phyloP scores from a whole-genome alignment of 163 green algal species.

The Scenedesmus sp. region DNA sequence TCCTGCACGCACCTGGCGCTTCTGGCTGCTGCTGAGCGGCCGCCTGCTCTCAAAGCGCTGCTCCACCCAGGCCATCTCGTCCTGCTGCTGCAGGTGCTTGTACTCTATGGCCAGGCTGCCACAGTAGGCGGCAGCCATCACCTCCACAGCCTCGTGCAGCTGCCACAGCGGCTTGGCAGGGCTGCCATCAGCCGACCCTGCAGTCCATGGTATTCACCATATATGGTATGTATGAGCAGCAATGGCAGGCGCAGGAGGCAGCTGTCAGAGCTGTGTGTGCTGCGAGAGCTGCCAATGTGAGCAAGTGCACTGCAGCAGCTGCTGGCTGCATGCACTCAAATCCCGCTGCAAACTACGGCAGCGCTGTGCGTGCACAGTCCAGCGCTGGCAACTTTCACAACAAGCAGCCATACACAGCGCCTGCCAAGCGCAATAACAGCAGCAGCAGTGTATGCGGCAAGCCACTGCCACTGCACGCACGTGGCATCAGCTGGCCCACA shows the following conservation, averaged over 20 bases:
- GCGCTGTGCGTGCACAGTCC: not conserved
- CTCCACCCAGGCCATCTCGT: conserved; percentile 54
- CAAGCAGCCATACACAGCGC: not conserved
- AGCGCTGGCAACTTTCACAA: not conserved
- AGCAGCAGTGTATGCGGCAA: not conserved
- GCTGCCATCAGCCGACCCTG: conserved; percentile 32
- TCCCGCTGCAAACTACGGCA: too few species aligned
- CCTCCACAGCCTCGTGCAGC: conserved; percentile 47
- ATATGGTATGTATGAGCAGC: not conserved
- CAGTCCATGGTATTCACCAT: not conserved
- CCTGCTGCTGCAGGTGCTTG: conserved; percentile 68
- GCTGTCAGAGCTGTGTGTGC: not conserved
- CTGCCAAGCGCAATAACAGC: not conserved
- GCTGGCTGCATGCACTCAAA: not conserved
- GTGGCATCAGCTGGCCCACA: conserved; percentile 49
- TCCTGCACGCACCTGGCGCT: conserved; percentile 42
- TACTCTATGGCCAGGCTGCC: conserved; percentile 75
- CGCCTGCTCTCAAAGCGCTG: conserved; percentile 59
- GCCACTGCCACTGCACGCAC: not conserved
- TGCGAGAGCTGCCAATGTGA: too few species aligned
- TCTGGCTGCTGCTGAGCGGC: not conserved
- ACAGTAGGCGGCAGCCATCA: conserved; percentile 65
- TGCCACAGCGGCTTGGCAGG: conserved; percentile 26
- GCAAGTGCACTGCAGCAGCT: not conserved
- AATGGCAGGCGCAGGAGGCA: too few species aligned